A percentile compares a stretch with the other conserved stretches of the same genome.
These are phyloP conservation scores for Pluteus cervinus DNA, from an alignment of 768 basidiomycete genomes.

Conservation along the genomic window DNA sequence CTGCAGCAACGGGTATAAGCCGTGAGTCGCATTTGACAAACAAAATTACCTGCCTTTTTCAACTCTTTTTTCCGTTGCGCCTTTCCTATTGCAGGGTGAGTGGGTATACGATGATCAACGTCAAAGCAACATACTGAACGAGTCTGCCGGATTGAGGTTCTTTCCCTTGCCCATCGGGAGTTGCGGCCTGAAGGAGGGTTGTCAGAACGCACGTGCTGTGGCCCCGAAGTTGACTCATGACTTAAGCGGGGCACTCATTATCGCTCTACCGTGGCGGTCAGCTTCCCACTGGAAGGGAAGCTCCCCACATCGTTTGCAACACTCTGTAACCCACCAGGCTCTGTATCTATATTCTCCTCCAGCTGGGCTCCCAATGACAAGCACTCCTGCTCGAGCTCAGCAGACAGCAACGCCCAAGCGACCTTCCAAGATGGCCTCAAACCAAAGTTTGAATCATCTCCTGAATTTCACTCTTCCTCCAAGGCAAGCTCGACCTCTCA, in stretches of 20 bases:
- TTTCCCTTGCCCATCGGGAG: slow-evolving; percentile 76
- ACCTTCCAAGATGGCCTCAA: slow-evolving; percentile 60
- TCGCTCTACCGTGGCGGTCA: slow-evolving; percentile 28
- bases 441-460: slow-evolving; percentile 73
- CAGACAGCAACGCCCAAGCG: slow-evolving; percentile 44
- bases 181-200: background rate
- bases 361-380: slow-evolving; percentile 26
- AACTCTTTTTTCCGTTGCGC: slow-evolving; percentile 90
- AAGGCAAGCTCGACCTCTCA: slow-evolving; percentile 56
- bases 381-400: slow-evolving; percentile 22
- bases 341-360: slow-evolving; percentile 5
- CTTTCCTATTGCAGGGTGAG: slow-evolving; percentile 56
- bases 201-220: slow-evolving; percentile 3
- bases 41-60: slow-evolving; percentile 65
- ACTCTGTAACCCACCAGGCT: slow-evolving; percentile 8
- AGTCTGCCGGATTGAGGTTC: slow-evolving; percentile 89
- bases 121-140: slow-evolving; percentile 57
- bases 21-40: background rate
- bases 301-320: slow-evolving; percentile 23
- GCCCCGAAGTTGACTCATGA: slow-evolving; percentile 36
- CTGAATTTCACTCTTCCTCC: slow-evolving; percentile 94
- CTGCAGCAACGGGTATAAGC: slow-evolving; percentile 29
- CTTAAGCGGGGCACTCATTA: slow-evolving; percentile 14
- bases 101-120: slow-evolving; percentile 1
- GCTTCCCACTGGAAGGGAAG: slow-evolving; percentile 44